Percentiles rank a stretch among this genome's conserved stretches.
These are phyloP conservation scores for Aspergillus calidoustus DNA, from an alignment of 2,329 filamentous ascomycete species.

Conservation along the genomic window DNA sequence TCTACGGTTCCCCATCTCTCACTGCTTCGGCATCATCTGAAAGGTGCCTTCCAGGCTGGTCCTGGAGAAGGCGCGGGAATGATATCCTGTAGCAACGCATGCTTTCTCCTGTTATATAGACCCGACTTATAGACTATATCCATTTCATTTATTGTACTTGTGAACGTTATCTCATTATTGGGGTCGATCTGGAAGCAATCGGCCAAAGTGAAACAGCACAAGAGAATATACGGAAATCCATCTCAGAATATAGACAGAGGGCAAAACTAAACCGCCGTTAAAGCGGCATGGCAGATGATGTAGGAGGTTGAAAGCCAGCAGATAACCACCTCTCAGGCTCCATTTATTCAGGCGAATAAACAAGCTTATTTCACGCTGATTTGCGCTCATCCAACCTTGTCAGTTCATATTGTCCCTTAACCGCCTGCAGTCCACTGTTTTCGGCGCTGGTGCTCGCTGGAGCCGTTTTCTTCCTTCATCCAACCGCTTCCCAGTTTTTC, in stretches of 20 bases:
- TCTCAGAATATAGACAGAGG: background rate
- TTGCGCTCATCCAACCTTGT: background rate
- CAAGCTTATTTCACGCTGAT: background rate
- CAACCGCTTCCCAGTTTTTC: background rate
- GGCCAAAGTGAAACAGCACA: background rate
- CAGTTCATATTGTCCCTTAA: background rate
- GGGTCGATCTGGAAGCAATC: background rate
- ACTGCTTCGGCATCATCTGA: background rate
- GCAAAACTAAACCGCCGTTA: background rate
- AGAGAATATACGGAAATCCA: background rate
- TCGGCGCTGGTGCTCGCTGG: background rate
- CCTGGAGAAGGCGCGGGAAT: slow-evolving; percentile 16
- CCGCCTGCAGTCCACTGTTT: background rate
- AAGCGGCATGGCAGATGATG: slow-evolving; percentile 4
- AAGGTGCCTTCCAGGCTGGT: slow-evolving; percentile 18
- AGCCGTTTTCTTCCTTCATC: background rate
- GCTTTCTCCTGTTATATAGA: slow-evolving; percentile 18
- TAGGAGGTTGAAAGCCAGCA: background rate
- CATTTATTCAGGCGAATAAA: slow-evolving; percentile 9
- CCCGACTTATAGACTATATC: slow-evolving; percentile 9
- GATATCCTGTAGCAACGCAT: slow-evolving; percentile 17
- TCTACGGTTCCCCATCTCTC: background rate
- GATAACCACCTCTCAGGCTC: slow-evolving; percentile 1
- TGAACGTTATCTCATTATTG: background rate
- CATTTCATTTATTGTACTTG: slow-evolving; percentile 1